Evolutionary conservation across 257 asterid species (phyloP), one percentile per base, ranked within the genome.

Genomic region (Solanum chiquidenum): DNA sequence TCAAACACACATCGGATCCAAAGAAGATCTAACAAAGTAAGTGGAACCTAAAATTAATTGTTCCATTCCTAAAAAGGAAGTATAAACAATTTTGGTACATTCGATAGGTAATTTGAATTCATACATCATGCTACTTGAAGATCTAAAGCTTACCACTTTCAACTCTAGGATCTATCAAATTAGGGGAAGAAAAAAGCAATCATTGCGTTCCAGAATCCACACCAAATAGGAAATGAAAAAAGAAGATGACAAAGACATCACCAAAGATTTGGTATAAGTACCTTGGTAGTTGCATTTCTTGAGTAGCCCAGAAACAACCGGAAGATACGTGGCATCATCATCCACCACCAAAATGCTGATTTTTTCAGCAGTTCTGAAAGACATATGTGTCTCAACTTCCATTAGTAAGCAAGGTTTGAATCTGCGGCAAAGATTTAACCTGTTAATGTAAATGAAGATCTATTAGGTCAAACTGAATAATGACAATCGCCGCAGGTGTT

Each of bases 241-340:
- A 75, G 21, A 75, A 38, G 58, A 75, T 5, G 34, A 37, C 40
- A 20, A 33, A 46, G 33, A 75, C 58, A 38, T 38, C 46, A 49
- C 83, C 20, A 23, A 23, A 11, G 83, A 75, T 38, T 40, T 38
- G 83, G 34, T 40, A 23, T 9, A 75, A 33, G 79, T 75, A 93
- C 95, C 97, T 88, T 86, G 79, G 86, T 92, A 92, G 3, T 91
- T 90, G 84, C 91, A 90, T 72, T 87, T 89, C 83, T 88, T 91
- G 38, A 94, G 95, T n/a, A 90, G 83, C 29, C 90, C 93, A 88
- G 97, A 89, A 90, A 93, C 91, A 75, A 92, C 82, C 83, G 95
- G 46, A 69, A 92, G 95, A 88, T 90, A 93, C 0, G 93, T 88
- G 6, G 87, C 79, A 85, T 92, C 95, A 89, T 93, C 93, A 69